Evolutionary conservation across 495 filamentous ascomycete species (phyloP), one percentile per base, ranked within the genome.

Genomic region (Durotheca rogersii): DNA sequence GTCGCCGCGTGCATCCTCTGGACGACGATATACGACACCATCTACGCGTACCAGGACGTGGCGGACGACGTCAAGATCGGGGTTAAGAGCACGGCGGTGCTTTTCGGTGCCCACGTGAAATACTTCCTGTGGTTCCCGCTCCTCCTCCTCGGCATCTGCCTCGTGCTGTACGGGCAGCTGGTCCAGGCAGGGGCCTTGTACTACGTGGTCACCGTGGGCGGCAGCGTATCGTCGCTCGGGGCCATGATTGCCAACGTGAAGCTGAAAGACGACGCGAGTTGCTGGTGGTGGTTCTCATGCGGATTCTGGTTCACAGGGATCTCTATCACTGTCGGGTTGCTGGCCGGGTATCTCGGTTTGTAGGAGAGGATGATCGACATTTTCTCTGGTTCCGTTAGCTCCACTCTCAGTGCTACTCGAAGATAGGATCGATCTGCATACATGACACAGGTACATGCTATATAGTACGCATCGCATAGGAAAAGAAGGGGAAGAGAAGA

Each of bases 31-130:
- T 71, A 65, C 51, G 70, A 75, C 52, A 71, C 70, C 7, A 65
- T 75, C 41, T 75, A 73, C 51, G 70, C 72, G 18, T 63, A 69
- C 53, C 69, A 72, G 37, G 72, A 73, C 39, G 32, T 70, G 7
- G 54, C 52, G 29, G 68, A 68, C 20, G 72, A 75, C 23, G 14
- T 60, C 21, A 59, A 64, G 31, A 51, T 67, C 4, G 69, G 66
- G 1, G 39, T 72, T 9, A 67, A 66, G 53, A 68, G 66, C 43
- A 48, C 68, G 16, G 71, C 70, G 5, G 70, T 76, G 7, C 42
- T 66, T 35, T 67, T 70, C 39, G 35, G 55, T 2, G 57, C 69
- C 14, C 32, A 35, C 15, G 67, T 66, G 19, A 72, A 67, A 56
- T 18, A 53, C 4, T 20, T 65, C 7, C 39, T 70, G 6, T 67